Percentiles rank a stretch among this genome's conserved stretches.
Evolutionary conservation across 1,284 basidiomycete species (phyloP).

Genomic region (Paramarasmius palmivorus): DNA sequence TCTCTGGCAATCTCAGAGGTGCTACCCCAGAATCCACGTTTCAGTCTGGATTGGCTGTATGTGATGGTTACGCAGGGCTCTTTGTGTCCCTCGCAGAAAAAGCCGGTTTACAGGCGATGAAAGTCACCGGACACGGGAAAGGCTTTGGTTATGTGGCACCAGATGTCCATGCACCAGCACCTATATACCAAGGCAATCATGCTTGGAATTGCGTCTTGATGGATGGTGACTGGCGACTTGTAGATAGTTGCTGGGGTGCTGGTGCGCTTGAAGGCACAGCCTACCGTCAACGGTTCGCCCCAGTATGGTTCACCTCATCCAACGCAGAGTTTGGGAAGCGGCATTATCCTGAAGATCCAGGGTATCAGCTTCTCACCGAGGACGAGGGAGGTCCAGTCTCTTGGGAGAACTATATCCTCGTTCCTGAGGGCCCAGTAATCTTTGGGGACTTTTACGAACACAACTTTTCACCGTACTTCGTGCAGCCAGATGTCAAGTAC

Average conservation of each 20-base stretch:
- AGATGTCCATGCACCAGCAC: conserved; percentile 29
- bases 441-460: conserved; percentile 35
- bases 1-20: conserved; percentile 36
- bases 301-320: conserved; percentile 40
- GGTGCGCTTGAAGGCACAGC: conserved; percentile 34
- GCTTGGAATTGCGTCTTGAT: conserved; percentile 47
- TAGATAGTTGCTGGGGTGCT: conserved; percentile 48
- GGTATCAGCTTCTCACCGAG: conserved; percentile 39
- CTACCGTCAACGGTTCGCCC: conserved; percentile 34
- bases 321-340: conserved; percentile 39
- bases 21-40: conserved; percentile 37
- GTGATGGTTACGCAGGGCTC: conserved; percentile 46
- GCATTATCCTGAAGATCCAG: conserved; percentile 43
- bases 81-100: conserved; percentile 37
- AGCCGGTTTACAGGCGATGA: conserved; percentile 37
- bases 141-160: conserved; percentile 39
- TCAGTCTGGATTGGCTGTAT: conserved; percentile 42
- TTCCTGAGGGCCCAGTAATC: conserved; percentile 34
- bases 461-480: conserved; percentile 32
- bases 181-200: conserved; percentile 36
- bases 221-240: conserved; percentile 43
- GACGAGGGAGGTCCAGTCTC: conserved; percentile 36
- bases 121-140: conserved; percentile 46
- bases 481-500: conserved; percentile 33
- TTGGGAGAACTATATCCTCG: conserved; percentile 45